These are phyloP conservation scores for Talaromyces sp. DNA, from an alignment of 2,329 filamentous ascomycete species.

Conservation along the genomic window DNA sequence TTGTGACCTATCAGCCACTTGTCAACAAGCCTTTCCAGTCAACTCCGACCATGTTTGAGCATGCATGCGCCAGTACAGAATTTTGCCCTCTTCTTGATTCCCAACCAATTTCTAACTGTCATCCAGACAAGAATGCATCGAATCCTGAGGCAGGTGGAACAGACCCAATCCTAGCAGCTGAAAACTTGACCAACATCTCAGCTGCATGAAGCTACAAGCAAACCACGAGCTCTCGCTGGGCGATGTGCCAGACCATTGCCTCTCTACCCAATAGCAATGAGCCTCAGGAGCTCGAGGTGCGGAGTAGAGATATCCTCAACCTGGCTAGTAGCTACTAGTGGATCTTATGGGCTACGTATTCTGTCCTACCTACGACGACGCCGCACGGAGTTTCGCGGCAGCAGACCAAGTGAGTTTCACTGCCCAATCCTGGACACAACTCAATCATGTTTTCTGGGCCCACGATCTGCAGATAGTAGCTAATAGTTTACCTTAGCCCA, in stretches of 20 bases:
- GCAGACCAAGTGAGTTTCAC: not conserved
- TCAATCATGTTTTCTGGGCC: not conserved
- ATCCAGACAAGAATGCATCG: too few relatives aligned
- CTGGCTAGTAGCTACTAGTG: not conserved
- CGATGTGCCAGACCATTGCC: not conserved
- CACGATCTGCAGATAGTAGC: not conserved
- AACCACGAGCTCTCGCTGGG: not conserved
- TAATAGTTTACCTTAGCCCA: not conserved
- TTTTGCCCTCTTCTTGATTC: not conserved
- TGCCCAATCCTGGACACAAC: not conserved
- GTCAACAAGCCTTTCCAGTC: not conserved
- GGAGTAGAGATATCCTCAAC: too few relatives aligned
- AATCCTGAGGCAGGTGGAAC: too few relatives aligned
- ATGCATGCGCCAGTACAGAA: not conserved
- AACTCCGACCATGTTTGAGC: not conserved
- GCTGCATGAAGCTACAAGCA: not conserved
- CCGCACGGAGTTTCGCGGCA: not conserved
- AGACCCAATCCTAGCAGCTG: not conserved
- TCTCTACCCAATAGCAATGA: not conserved
- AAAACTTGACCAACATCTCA: not conserved
- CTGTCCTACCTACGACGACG: not conserved
- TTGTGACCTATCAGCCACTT: conserved; percentile 11
- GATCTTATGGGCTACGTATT: not conserved
- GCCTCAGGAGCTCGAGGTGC: not conserved
- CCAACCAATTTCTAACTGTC: too few relatives aligned